phyloP scores from a whole-genome alignment of 257 asterid genomes.

The Solanum chmielewskii region DNA sequence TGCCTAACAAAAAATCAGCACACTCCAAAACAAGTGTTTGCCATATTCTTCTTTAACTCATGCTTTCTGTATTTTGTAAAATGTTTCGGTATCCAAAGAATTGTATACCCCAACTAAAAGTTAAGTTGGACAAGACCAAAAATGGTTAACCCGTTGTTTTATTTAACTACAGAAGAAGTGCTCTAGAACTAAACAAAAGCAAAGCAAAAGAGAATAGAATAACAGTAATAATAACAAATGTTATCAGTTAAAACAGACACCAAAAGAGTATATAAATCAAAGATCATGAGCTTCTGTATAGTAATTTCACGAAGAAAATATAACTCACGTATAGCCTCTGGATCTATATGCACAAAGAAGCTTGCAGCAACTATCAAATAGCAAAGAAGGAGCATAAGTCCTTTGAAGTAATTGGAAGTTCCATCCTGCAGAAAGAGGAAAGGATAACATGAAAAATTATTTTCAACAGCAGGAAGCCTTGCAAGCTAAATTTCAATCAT shows the following conservation, averaged over 20 bases:
- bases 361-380: constrained; percentile 85
- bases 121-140: neutral
- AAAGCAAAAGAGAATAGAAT: neutral
- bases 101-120: neutral
- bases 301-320: neutral
- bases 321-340: constrained; percentile 46
- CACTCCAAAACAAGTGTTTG: neutral
- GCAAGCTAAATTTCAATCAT: neutral
- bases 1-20: neutral
- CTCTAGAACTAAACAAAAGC: neutral
- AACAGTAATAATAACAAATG: neutral
- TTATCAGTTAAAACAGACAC: neutral
- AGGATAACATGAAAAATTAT: neutral
- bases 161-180: neutral
- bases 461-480: neutral
- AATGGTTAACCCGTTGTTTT: neutral
- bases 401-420: constrained; percentile 88
- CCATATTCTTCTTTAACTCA: neutral
- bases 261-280: neutral
- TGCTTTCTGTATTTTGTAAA: neutral
- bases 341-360: constrained; percentile 82
- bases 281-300: neutral
- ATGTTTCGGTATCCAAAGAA: neutral
- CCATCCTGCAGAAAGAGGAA: constrained; percentile 57
- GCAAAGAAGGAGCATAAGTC: constrained; percentile 81